Evolutionary conservation across 805 yeast species (phyloP).

Genomic region (Candida maris): DNA sequence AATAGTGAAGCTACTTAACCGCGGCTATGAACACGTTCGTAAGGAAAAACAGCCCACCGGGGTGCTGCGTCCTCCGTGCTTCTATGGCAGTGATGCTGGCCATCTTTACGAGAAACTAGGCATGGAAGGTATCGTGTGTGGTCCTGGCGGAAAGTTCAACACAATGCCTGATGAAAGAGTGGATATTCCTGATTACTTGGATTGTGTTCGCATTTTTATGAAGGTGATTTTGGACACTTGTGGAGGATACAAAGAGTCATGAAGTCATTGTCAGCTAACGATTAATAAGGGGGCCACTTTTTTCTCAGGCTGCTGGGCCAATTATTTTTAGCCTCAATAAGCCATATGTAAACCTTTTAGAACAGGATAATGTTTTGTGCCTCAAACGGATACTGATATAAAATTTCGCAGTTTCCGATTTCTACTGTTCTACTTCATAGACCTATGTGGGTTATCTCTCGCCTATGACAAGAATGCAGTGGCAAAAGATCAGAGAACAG

Average conservation of each 20-base stretch:
- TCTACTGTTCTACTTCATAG: background rate
- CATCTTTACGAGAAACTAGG: slow-evolving; percentile 23
- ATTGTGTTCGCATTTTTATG: slow-evolving; percentile 23
- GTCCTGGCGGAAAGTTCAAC: slow-evolving; percentile 26
- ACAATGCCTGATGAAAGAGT: slow-evolving; percentile 27
- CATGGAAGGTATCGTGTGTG: slow-evolving; percentile 25
- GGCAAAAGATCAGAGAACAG: slow-evolving; percentile 6
- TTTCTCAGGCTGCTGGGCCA: no score
- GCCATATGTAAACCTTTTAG: slow-evolving; percentile 3
- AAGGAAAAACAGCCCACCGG: slow-evolving; percentile 24
- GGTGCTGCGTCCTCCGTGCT: slow-evolving; percentile 25
- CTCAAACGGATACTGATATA: no score
- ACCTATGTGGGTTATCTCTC: background rate
- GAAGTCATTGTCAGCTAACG: no score
- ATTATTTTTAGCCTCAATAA: no score
- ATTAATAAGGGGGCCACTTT: no score
- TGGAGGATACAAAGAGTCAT: slow-evolving; percentile 22
- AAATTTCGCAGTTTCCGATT: slow-evolving; percentile 1
- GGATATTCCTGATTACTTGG: slow-evolving; percentile 22
- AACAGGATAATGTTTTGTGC: slow-evolving; percentile 4
- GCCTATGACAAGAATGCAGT: slow-evolving; percentile 5
- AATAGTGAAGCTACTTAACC: slow-evolving; percentile 18
- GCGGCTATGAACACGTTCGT: slow-evolving; percentile 15
- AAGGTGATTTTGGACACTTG: slow-evolving; percentile 20
- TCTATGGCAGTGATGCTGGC: slow-evolving; percentile 27